Evolutionary conservation across 106 monocot species (phyloP).

Genomic region (Xerophyta viscosa): DNA sequence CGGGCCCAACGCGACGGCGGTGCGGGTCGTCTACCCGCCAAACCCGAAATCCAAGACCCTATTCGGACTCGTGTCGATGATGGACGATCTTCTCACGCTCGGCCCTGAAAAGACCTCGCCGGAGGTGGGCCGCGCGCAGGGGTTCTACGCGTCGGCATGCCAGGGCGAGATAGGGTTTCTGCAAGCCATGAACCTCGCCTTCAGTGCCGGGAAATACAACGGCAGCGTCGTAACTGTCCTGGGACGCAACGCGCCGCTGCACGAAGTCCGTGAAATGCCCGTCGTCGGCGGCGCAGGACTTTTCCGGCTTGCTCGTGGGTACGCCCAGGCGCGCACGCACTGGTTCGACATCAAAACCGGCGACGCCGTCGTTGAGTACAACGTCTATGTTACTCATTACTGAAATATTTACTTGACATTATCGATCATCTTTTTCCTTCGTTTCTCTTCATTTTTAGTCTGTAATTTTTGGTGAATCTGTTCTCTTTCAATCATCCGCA

Average conservation of each 20-base stretch:
- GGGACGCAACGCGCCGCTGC: slow-evolving; percentile 23
- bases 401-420: no score
- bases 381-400: slow-evolving; percentile 26
- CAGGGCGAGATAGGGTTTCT: slow-evolving; percentile 16
- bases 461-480: no score
- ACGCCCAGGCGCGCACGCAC: slow-evolving; percentile 14
- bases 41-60: not conserved
- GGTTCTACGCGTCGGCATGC: slow-evolving; percentile 12
- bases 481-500: no score
- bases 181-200: slow-evolving; percentile 18
- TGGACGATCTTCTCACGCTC: slow-evolving; percentile 18
- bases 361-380: slow-evolving; percentile 18
- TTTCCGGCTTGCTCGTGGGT: slow-evolving; percentile 23
- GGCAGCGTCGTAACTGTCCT: slow-evolving; percentile 34
- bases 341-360: slow-evolving; percentile 1
- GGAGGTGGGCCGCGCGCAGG: slow-evolving; percentile 19
- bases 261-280: slow-evolving; percentile 24
- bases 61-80: slow-evolving; percentile 20
- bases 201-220: slow-evolving; percentile 20
- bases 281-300: slow-evolving; percentile 27
- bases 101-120: slow-evolving; percentile 13
- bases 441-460: no score
- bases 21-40: slow-evolving; percentile 1
- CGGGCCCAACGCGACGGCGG: slow-evolving; percentile 22
- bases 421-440: no score